Evolutionary conservation across 2,329 filamentous ascomycete species (phyloP).

Genomic region (Lojkania enalia): DNA sequence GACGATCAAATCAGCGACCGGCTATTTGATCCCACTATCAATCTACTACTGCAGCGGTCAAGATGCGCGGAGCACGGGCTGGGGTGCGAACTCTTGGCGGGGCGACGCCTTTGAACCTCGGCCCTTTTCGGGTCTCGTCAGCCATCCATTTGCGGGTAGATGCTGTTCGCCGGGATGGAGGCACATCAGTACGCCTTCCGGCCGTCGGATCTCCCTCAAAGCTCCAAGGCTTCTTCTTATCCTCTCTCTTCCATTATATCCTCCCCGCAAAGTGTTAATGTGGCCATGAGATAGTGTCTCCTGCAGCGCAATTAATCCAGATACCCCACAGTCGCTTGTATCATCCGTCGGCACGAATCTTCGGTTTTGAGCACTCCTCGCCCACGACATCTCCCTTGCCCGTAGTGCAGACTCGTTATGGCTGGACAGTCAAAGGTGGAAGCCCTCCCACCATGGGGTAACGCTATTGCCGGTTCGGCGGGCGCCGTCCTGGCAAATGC

Average conservation of each 20-base stretch:
- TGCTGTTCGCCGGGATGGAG: constrained; percentile 27
- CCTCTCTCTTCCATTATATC: constrained; percentile 6
- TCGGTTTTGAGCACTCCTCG: not conserved
- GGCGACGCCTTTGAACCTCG: constrained; percentile 34
- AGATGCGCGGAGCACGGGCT: constrained; percentile 6
- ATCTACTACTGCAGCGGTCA: no score
- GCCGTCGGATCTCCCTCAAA: constrained; percentile 14
- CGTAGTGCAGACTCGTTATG: constrained; percentile 44
- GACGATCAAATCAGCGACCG: no score
- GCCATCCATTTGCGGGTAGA: constrained; percentile 33
- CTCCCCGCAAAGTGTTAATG: no score
- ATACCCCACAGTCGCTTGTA: constrained; percentile 21
- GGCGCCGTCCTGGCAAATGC: constrained; percentile 95
- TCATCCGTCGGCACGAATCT: constrained; percentile 13
- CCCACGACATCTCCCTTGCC: not conserved
- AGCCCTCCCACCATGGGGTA: constrained; percentile 85
- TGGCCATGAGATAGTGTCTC: constrained; percentile 30
- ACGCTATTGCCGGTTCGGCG: constrained; percentile 86
- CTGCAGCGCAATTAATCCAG: constrained; percentile 10
- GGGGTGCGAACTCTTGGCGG: constrained; percentile 6
- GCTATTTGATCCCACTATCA: no score
- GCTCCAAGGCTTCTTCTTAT: constrained; percentile 10
- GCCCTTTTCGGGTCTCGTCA: constrained; percentile 33
- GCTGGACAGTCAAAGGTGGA: constrained; percentile 65
- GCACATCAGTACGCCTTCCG: constrained; percentile 10